Evolutionary conservation across 1,284 basidiomycete genomes (phyloP).

Genomic region (Leccinum subatratum): DNA sequence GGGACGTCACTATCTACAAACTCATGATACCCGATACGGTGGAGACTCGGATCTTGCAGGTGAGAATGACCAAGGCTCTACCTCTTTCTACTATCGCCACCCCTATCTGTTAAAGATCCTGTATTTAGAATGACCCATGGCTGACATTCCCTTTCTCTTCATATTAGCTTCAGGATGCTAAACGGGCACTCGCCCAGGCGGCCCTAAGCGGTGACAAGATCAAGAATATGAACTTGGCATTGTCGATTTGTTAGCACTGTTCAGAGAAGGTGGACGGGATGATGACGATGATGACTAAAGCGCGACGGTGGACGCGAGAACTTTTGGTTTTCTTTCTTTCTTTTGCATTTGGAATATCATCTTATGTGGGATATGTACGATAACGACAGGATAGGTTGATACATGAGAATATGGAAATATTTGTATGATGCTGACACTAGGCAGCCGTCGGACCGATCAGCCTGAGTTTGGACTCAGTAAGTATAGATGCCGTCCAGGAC

Average conservation of each 20-base stretch:
- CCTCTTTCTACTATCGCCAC: background rate
- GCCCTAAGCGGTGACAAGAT: constrained; percentile 86
- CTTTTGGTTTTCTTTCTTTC: background rate
- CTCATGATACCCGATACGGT: constrained; percentile 85
- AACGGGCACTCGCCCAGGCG: constrained; percentile 78
- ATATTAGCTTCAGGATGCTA: constrained; percentile 73
- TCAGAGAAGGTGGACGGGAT: constrained; percentile 53
- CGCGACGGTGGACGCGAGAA: background rate
- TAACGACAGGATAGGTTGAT: background rate
- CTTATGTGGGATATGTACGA: background rate
- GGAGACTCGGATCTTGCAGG: constrained; percentile 80
- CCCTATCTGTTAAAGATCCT: background rate
- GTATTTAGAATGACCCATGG: background rate
- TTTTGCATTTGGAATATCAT: background rate
- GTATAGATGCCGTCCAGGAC: background rate
- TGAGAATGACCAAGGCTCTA: constrained; percentile 25
- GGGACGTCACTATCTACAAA: constrained; percentile 89
- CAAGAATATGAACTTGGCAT: constrained; percentile 79
- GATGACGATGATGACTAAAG: constrained; percentile 49
- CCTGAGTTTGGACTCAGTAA: background rate
- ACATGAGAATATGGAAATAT: background rate
- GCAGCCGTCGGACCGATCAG: background rate
- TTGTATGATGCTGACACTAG: background rate
- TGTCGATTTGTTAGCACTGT: constrained; percentile 78
- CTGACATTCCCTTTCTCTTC: constrained; percentile 2